Percentiles rank a stretch among this genome's conserved stretches.
These are phyloP conservation scores for Zygnema circumcarinatum DNA, from an alignment of 139 green algal species.

Conservation along the genomic window DNA sequence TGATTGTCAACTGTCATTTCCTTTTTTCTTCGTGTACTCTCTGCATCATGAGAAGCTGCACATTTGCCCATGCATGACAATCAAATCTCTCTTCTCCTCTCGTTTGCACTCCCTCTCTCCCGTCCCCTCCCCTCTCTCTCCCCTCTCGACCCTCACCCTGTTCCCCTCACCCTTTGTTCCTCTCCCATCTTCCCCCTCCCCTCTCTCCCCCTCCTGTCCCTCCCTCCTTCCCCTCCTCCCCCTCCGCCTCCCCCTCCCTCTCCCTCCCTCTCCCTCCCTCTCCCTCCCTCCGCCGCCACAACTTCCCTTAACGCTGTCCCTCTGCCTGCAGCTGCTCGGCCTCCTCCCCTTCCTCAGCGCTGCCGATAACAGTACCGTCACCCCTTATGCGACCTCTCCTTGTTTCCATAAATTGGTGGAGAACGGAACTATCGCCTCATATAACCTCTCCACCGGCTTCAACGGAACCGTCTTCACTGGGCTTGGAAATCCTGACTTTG, in stretches of 20 bases:
- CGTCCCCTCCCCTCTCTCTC: neutral
- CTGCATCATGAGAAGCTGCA: too few species aligned
- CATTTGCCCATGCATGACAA: too few species aligned
- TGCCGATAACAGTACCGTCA: neutral
- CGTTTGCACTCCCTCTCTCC: neutral
- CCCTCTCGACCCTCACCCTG: neutral
- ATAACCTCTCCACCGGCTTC: neutral
- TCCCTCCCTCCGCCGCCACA: too few species aligned
- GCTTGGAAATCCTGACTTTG: neutral
- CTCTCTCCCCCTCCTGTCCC: neutral
- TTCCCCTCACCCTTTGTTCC: too few species aligned
- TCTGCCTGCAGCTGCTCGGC: neutral
- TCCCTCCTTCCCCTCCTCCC: neutral
- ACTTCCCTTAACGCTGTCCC: too few species aligned
- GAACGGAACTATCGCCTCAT: neutral
- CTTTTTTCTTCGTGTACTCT: too few species aligned
- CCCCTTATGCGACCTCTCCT: neutral
- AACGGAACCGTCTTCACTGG: neutral
- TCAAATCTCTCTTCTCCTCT: neutral
- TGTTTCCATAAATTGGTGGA: neutral
- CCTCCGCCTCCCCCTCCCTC: neutral
- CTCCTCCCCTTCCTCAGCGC: neutral
- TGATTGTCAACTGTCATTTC: too few species aligned
- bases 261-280: too few species aligned
- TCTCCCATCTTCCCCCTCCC: too few species aligned